Evolutionary conservation across 257 asterid genomes (phyloP).

Genomic region (Mitragyna speciosa): DNA sequence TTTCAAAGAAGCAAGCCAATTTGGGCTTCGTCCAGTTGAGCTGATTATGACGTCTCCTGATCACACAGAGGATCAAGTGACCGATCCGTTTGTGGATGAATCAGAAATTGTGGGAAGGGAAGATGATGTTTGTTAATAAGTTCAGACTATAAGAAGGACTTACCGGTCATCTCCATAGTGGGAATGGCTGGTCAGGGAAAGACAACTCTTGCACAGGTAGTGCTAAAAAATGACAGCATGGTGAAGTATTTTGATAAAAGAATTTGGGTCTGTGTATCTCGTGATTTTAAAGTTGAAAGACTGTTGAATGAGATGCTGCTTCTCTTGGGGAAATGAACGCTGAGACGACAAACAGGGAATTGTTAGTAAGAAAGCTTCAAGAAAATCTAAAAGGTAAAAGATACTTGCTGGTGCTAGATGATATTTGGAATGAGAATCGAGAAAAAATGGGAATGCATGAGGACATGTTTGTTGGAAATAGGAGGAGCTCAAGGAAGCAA

Average conservation of each 20-base stretch:
- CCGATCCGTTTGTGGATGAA: neutral
- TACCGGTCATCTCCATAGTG: slow-evolving; percentile 20
- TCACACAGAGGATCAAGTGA: neutral
- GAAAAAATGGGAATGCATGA: slow-evolving; percentile 22
- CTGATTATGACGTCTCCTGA: neutral
- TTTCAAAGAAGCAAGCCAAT: neutral
- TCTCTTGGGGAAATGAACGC: neutral
- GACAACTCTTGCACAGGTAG: slow-evolving; percentile 24
- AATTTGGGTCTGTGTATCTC: slow-evolving; percentile 27
- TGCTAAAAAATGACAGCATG: neutral
- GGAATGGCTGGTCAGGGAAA: slow-evolving; percentile 34
- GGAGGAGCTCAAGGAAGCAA: neutral
- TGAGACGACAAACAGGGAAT: neutral
- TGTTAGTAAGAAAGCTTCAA: slow-evolving; percentile 1
- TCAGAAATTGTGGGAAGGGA: neutral
- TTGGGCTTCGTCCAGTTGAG: neutral
- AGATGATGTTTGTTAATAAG: neutral
- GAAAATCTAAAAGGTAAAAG: neutral
- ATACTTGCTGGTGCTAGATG: no score
- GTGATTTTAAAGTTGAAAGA: slow-evolving; percentile 7
- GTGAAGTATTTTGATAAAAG: neutral
- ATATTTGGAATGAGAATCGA: slow-evolving; percentile 25
- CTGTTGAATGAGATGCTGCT: slow-evolving; percentile 20
- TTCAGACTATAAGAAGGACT: neutral
- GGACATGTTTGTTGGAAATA: slow-evolving; percentile 9